Base-by-base conservation (phyloP, 805 yeast genomes). In the Cephaloascus albidus region DNA sequence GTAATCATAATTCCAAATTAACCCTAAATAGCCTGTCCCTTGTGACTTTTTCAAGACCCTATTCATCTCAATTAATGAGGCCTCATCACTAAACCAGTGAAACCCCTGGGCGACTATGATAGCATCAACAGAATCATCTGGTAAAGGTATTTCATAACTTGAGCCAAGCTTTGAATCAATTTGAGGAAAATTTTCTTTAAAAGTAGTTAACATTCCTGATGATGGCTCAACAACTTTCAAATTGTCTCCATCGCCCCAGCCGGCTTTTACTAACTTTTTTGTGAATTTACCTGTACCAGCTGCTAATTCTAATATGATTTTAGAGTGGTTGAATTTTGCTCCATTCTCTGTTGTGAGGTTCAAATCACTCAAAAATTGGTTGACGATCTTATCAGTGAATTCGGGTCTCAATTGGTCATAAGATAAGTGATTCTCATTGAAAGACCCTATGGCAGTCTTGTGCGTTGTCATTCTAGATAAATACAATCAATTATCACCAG, bases 251-350 rank as follows among this genome's bases (percentile, higher is more conserved):
- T 32, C 12, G 10, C 36, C 41, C 58, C 69, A 65, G 2, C 76
- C 74, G 35, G 53, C 48, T 16, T 51, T 49, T 2, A 60, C 54
- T 18, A 78, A 53, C 34, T 65, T 57, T 20, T 52, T 55, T 2
- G 83, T 78, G 58, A 78, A 78, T 46, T 77, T 77, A 8, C 85
- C 84, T 0, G 84, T 78, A 0, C 84, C 85, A 10, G 75, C 72
- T 2, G 81, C 85, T 17, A 78, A 49, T 38, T 78, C 85, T 31
- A 70, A 42, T 5, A 70, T 52, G 4, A 38, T 46, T 40, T 60
- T 61, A 6, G 31, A 49, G 49, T 4, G n/a, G n/a, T 15, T 38
- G 38, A 39, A 42, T 16, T 35, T 18, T 2, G 42, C n/a, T 18
- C 20, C 39, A 10, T 28, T n/a, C 3, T 40, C 40, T 10, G 20